Evolutionary conservation across 345 rosid genomes (phyloP).

Genomic region (Lagerstroemia speciosa): DNA sequence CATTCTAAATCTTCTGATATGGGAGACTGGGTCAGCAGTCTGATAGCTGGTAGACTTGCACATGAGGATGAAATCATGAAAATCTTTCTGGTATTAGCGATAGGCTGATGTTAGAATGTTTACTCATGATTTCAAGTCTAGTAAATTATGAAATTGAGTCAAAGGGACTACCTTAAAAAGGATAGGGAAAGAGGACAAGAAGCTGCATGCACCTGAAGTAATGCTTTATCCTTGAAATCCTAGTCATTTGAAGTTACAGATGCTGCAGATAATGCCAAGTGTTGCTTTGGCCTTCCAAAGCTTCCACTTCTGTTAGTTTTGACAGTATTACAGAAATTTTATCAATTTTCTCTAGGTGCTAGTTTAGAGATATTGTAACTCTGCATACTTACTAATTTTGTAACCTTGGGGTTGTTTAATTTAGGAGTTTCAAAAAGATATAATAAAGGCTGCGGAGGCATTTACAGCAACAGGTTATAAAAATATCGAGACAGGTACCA

Average conservation of each 20-base stretch:
- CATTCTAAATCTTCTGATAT: no score
- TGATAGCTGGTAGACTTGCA: background rate
- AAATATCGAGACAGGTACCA: conserved; percentile 81
- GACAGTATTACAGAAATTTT: background rate
- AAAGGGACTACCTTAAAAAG: background rate
- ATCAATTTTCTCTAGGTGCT: background rate
- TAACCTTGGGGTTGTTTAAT: conserved; percentile 4
- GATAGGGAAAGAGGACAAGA: background rate
- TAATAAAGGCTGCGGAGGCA: conserved; percentile 71
- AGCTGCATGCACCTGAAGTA: background rate
- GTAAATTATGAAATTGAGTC: background rate
- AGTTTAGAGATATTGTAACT: background rate
- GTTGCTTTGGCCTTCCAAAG: background rate
- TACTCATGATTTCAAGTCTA: background rate
- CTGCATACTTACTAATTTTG: background rate
- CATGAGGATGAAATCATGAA: background rate
- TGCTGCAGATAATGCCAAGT: background rate
- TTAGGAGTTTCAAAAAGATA: conserved; percentile 88
- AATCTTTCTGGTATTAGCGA: background rate
- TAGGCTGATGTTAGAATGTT: background rate
- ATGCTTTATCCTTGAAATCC: background rate
- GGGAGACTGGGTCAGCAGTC: background rate
- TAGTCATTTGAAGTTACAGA: background rate
- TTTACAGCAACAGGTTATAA: conserved; percentile 67
- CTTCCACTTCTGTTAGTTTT: background rate